These are phyloP conservation scores for Saccharomycopsis hybrid DNA, from an alignment of 1,139 yeast species.

Conservation along the genomic window DNA sequence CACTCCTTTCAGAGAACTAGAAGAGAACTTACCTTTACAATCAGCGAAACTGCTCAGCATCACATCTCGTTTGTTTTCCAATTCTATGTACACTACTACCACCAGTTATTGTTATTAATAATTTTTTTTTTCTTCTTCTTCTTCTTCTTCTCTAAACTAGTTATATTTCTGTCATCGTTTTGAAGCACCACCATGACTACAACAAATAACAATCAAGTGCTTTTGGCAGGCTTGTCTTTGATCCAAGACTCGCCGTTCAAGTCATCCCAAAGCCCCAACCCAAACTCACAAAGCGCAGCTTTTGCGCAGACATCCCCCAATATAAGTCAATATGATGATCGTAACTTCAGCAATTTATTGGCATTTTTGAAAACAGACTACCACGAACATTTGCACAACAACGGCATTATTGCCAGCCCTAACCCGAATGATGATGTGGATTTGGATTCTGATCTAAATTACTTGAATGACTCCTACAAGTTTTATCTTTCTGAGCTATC, in stretches of 20 bases:
- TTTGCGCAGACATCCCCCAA: slow-evolving; percentile 3
- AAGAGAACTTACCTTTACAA: not conserved
- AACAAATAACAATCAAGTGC: slow-evolving; percentile 10
- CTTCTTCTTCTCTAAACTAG: not conserved
- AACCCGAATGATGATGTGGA: slow-evolving; percentile 1
- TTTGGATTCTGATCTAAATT: slow-evolving; percentile 6
- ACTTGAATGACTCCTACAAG: slow-evolving; percentile 20
- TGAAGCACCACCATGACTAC: not conserved
- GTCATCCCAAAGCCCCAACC: slow-evolving; percentile 9
- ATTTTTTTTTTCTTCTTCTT: not conserved
- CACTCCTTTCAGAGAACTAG: slow-evolving; percentile 1
- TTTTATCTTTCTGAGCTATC: slow-evolving; percentile 18
- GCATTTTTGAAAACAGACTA: slow-evolving; percentile 15
- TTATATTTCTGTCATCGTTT: not conserved
- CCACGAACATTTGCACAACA: slow-evolving; percentile 5
- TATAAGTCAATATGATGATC: slow-evolving; percentile 13
- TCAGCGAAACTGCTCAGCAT: not conserved
- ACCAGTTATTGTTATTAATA: not conserved
- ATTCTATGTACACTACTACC: not conserved
- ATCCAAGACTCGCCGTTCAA: slow-evolving; percentile 21
- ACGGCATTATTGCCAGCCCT: slow-evolving; percentile 10
- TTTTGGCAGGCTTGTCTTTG: slow-evolving; percentile 20
- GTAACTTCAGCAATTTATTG: slow-evolving; percentile 9
- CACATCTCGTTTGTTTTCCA: not conserved
- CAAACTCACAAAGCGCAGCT: not conserved